Conservation (phyloP, 2,329 filamentous ascomycete genomes). For the Exophiala viscosa region DNA sequence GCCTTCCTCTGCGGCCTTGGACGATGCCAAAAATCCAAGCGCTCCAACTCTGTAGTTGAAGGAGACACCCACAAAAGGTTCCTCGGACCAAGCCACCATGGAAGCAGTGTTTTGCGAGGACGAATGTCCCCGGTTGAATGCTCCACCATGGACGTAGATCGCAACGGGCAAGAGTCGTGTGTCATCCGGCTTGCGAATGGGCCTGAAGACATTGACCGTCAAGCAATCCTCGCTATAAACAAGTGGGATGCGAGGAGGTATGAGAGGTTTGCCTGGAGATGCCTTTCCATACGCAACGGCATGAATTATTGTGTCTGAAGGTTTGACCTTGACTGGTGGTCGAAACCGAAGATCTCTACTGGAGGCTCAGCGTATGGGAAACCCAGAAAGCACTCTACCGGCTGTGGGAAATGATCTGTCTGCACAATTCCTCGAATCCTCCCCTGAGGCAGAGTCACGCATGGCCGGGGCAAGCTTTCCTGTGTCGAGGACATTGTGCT, state of each 20-base stretch:
- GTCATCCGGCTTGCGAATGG: not conserved
- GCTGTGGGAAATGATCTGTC: constrained; percentile 6
- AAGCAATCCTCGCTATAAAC: constrained; percentile 27
- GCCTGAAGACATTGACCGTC: constrained; percentile 27
- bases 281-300: constrained; percentile 7
- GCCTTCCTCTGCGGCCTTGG: constrained; percentile 27
- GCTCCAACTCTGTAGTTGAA: constrained; percentile 46
- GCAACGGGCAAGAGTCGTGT: constrained; percentile 36
- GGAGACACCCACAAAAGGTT: constrained; percentile 42
- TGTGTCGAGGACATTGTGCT: not conserved
- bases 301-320: not conserved
- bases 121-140: constrained; percentile 18
- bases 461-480: not conserved
- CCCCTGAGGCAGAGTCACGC: constrained; percentile 7
- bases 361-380: constrained; percentile 49
- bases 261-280: constrained; percentile 5
- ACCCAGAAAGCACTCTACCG: constrained; percentile 16
- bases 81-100: constrained; percentile 51
- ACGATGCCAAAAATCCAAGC: constrained; percentile 37
- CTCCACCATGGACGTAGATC: constrained; percentile 45
- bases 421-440: constrained; percentile 3
- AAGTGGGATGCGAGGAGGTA: constrained; percentile 9
- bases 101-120: constrained; percentile 56
- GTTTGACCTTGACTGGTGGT: constrained; percentile 4
- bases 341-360: constrained; percentile 34